Percentiles rank a stretch among this genome's conserved stretches.
Conservation (phyloP, 1,139 yeast species). For the Taphrina flavorubra region DNA sequence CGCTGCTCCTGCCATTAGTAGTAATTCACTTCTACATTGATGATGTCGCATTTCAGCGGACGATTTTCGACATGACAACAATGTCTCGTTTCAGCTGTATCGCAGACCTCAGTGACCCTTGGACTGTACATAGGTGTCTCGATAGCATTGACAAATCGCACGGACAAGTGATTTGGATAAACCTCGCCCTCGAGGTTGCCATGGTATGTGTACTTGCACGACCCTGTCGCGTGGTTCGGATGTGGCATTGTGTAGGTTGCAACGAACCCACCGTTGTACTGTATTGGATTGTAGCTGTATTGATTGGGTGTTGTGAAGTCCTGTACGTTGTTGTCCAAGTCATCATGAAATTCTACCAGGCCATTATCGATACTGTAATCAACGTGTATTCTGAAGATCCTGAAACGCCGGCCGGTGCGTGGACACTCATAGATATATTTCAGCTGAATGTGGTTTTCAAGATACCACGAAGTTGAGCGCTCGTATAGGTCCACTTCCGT, state of each 20-base stretch:
- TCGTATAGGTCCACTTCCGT: too few relatives aligned
- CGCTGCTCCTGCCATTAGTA: too few relatives aligned
- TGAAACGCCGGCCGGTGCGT: neutral
- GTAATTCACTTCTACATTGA: neutral
- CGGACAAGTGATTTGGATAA: neutral
- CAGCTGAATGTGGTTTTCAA: neutral
- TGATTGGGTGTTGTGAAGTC: neutral
- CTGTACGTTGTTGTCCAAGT: neutral
- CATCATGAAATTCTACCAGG: neutral
- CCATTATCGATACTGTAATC: neutral
- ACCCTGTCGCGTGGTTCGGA: neutral
- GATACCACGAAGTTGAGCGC: neutral
- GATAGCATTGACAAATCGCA: neutral
- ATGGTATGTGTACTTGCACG: neutral
- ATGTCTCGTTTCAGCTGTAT: too few relatives aligned
- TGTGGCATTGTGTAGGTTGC: neutral
- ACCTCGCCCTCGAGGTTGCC: constrained; percentile 1
- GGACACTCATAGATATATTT: neutral
- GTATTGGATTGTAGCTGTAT: neutral
- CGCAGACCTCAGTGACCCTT: neutral
- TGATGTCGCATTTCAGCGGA: neutral
- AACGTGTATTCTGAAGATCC: neutral
- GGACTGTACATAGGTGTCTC: neutral
- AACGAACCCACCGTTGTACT: neutral
- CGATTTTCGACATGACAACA: neutral